Conservation (phyloP, 805 yeast genomes). For the Middelhovenomyces tepae region DNA sequence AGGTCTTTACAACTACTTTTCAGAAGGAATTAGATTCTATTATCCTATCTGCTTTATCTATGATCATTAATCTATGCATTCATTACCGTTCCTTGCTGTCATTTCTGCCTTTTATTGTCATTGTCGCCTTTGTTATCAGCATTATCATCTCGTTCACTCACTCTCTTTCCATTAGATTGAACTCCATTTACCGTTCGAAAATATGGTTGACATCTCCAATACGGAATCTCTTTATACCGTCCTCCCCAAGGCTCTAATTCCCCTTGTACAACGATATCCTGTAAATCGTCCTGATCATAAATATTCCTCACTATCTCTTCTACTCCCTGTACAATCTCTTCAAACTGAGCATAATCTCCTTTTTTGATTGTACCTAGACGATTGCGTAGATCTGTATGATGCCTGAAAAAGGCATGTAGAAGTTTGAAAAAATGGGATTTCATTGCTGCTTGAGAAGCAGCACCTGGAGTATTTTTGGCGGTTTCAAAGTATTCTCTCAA, state of each 20-base stretch:
- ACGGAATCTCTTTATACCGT: slow-evolving; percentile 69
- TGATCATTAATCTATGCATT: slow-evolving; percentile 4
- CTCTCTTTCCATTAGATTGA: slow-evolving; percentile 22
- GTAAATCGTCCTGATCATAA: slow-evolving; percentile 37
- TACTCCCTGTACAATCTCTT: slow-evolving; percentile 51
- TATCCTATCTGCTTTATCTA: no score
- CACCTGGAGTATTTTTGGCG: slow-evolving; percentile 50
- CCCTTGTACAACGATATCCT: slow-evolving; percentile 50
- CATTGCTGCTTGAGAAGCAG: slow-evolving; percentile 74
- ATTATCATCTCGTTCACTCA: slow-evolving; percentile 2
- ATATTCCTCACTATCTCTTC: slow-evolving; percentile 57
- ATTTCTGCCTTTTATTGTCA: no score
- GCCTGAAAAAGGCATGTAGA: slow-evolving; percentile 67
- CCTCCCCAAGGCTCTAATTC: slow-evolving; percentile 69
- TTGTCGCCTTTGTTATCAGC: no score
- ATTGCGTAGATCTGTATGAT: slow-evolving; percentile 71
- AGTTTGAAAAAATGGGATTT: slow-evolving; percentile 89
- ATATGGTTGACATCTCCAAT: slow-evolving; percentile 95
- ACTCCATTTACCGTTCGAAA: slow-evolving; percentile 85
- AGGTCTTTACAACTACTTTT: no score
- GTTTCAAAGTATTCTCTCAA: slow-evolving; percentile 84
- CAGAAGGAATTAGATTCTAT: no score
- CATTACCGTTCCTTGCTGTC: no score
- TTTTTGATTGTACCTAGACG: slow-evolving; percentile 49
- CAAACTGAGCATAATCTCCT: slow-evolving; percentile 41